These are phyloP conservation scores for Elsinoe australis DNA, from an alignment of 2,329 filamentous ascomycete species.

Conservation along the genomic window DNA sequence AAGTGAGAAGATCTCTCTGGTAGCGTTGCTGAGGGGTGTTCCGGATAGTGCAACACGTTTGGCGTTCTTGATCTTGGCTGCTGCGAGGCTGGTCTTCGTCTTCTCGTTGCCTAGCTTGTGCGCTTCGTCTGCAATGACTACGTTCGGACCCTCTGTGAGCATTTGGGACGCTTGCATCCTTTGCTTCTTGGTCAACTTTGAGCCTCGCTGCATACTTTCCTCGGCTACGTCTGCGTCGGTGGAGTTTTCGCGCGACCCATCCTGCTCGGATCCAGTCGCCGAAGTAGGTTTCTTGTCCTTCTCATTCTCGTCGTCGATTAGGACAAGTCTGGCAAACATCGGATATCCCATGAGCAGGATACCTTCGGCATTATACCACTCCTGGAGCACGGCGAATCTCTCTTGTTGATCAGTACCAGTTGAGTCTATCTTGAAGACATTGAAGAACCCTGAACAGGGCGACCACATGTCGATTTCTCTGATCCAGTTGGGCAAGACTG, in stretches of 20 bases:
- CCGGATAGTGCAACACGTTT: conserved; percentile 78
- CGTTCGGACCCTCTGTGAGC: conserved; percentile 55
- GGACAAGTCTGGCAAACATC: conserved; percentile 47
- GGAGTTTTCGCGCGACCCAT: conserved; percentile 4
- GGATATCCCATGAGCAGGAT: conserved; percentile 70
- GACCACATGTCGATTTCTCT: conserved; percentile 70
- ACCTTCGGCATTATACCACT: conserved; percentile 61
- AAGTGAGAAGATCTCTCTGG: conserved; percentile 78
- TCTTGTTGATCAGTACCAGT: conserved; percentile 23
- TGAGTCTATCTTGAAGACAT: conserved; percentile 49
- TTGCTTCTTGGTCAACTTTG: conserved; percentile 51
- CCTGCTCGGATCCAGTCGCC: too few species aligned
- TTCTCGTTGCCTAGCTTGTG: conserved; percentile 65
- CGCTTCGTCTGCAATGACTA: conserved; percentile 80
- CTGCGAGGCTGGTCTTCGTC: conserved; percentile 47
- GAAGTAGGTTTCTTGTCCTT: too few species aligned
- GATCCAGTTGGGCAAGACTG: conserved; percentile 72
- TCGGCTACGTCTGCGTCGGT: conserved; percentile 1
- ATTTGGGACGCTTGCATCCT: conserved; percentile 39
- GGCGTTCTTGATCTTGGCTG: conserved; percentile 55
- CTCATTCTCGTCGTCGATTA: conserved; percentile 33
- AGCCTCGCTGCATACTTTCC: not conserved
- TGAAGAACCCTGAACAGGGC: conserved; percentile 44
- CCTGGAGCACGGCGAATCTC: conserved; percentile 42
- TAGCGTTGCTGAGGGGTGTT: conserved; percentile 76